Percentiles rank a stretch among this genome's conserved stretches.
Evolutionary conservation across 129 eudicot genomes (phyloP).

Genomic region (Daucus carota): DH1_v3.0 NC_030389.2:9707001-9707500

Average conservation of each 20-base stretch:
- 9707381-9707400: background rate
- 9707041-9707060: background rate
- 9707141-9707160: constrained; percentile 1
- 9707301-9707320: background rate
- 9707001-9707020: constrained; percentile 44
- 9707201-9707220: background rate
- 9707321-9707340: background rate
- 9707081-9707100: background rate
- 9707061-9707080: background rate
- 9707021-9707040: constrained; percentile 60
- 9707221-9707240: background rate
- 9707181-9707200: background rate
- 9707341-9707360: background rate
- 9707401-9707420: background rate
- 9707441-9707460: background rate
- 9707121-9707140: background rate
- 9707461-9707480: background rate
- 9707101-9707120: background rate
- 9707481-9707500: background rate
- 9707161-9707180: background rate
- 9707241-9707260: background rate
- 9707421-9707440: background rate
- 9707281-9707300: background rate
- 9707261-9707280: background rate
- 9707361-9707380: background rate